phyloP scores from a whole-genome alignment of 208 protist genomes.

The Strigomonas culicis region DNA sequence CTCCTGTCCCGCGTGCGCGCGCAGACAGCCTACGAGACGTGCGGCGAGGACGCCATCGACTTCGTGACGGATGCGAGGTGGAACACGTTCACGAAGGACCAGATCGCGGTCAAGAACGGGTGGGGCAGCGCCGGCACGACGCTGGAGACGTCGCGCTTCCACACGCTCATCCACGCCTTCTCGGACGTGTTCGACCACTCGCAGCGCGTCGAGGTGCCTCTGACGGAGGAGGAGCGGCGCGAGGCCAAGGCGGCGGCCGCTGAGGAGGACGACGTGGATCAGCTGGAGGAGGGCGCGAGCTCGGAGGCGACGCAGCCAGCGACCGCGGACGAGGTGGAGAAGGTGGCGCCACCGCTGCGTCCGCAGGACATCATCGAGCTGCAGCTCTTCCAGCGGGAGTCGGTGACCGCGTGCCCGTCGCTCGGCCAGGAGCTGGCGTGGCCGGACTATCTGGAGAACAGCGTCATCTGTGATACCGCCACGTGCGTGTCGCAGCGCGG shows the following conservation, averaged over 20 bases:
- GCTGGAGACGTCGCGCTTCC: slow-evolving; percentile 61
- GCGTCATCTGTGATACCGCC: slow-evolving; percentile 76
- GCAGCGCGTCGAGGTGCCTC: slow-evolving; percentile 21
- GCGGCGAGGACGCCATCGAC: slow-evolving; percentile 37
- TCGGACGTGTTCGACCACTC: slow-evolving; percentile 68
- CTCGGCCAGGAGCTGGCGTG: slow-evolving; percentile 68
- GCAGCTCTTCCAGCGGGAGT: slow-evolving; percentile 84
- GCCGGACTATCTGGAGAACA: slow-evolving; percentile 68
- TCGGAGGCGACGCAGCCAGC: slow-evolving; percentile 10
- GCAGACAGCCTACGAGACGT: slow-evolving; percentile 23
- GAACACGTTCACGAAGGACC: slow-evolving; percentile 68
- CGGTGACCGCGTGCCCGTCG: slow-evolving; percentile 35
- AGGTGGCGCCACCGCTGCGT: neutral
- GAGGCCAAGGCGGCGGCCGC: slow-evolving; percentile 7
- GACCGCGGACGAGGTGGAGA: neutral
- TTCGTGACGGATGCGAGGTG: slow-evolving; percentile 51
- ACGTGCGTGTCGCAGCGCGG: slow-evolving; percentile 76
- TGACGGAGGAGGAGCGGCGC: slow-evolving; percentile 18
- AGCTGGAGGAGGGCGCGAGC: slow-evolving; percentile 1
- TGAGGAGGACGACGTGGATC: slow-evolving; percentile 19
- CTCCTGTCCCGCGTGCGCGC: slow-evolving; percentile 28
- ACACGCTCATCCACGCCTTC: slow-evolving; percentile 76
- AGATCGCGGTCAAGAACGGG: slow-evolving; percentile 73
- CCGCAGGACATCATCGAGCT: slow-evolving; percentile 59
- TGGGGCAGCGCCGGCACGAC: slow-evolving; percentile 79